Evolutionary conservation across 2,329 filamentous ascomycete species (phyloP), one percentile per base, ranked within the genome.

Genomic region (Sporothrix schenckii): DNA sequence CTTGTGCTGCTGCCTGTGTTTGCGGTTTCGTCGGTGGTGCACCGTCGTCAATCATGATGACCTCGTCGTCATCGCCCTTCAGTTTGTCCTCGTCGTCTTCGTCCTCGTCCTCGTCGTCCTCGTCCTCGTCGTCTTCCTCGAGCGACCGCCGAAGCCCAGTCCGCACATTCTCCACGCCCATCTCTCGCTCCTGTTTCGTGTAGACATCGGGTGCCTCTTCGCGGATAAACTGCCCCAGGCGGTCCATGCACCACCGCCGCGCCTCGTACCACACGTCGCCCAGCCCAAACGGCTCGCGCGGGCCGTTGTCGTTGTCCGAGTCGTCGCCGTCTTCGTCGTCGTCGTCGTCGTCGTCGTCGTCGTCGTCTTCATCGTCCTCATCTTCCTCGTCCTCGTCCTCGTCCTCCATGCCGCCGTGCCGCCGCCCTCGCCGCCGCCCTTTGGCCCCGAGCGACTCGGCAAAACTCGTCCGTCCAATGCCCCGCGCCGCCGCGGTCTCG

Each of bases 131-230:
- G 0, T 84, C 82, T 27, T 85, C 83, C 65, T 85, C 84, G 14
- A 88, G 75, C 2, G 79, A 83, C 74, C 87, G 84, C 76, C 79
- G 85, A 76, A 95, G 78, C 0, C 92, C 92, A 0, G 92, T 94
- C 50, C 89, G 84, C 60, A 94, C 90, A 75, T 88, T 90, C 76
- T 91, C 86, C 13, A 90, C 79, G 7, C 92, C 92, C 71, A 78
- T 74, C 71, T 86, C 87, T 67, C 86, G 84, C 81, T 95, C 92
- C 75, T 90, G 89, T 3, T 87, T 82, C 1, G 91, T 94, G 78
- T 89, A 95, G 70, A 89, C 84, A 70, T 91, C 89, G n/a, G 82
- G 81, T 75, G 83, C 86, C 73, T 88, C 83, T 47, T 81, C 78
- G 47, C 75, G 71, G 19, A 81, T 79, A 73, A 84, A 85, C 9